phyloP scores from a whole-genome alignment of 176 grass and related monocot species.

The Coix lacrymajobi region DNA sequence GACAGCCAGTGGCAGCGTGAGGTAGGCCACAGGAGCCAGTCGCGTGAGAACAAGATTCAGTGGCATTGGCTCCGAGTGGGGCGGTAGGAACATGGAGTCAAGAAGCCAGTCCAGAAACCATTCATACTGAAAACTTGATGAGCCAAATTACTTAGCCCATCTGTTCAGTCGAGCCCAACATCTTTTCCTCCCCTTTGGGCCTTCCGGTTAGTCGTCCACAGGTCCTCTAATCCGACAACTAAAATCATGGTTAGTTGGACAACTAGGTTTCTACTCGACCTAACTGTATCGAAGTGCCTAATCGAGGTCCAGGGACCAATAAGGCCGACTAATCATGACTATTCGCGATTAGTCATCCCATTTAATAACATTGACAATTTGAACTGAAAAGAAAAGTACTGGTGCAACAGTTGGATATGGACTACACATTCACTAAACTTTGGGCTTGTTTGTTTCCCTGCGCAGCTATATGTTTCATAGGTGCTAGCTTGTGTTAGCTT shows the following conservation, averaged over 20 bases:
- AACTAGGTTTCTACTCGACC: background rate
- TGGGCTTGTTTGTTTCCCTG: background rate
- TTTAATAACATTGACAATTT: background rate
- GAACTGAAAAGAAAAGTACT: background rate
- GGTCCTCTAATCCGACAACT: background rate
- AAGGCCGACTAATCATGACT: background rate
- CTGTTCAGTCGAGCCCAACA: background rate
- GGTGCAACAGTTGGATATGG: background rate
- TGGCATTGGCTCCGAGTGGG: background rate
- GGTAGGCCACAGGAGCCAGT: background rate
- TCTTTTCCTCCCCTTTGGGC: background rate
- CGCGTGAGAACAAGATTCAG: background rate
- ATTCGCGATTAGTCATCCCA: background rate
- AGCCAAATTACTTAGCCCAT: background rate
- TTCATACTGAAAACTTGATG: background rate
- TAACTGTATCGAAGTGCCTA: background rate
- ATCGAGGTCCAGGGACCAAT: background rate
- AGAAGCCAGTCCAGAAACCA: background rate
- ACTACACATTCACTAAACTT: background rate
- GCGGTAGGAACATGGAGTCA: background rate
- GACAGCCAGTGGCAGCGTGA: background rate
- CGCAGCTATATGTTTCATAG: background rate
- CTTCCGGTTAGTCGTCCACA: background rate
- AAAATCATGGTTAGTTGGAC: background rate
- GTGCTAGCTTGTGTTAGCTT: background rate